These are phyloP conservation scores for Penicillium hesseltinei DNA, from an alignment of 2,329 filamentous ascomycete genomes.

Conservation along the genomic window DNA sequence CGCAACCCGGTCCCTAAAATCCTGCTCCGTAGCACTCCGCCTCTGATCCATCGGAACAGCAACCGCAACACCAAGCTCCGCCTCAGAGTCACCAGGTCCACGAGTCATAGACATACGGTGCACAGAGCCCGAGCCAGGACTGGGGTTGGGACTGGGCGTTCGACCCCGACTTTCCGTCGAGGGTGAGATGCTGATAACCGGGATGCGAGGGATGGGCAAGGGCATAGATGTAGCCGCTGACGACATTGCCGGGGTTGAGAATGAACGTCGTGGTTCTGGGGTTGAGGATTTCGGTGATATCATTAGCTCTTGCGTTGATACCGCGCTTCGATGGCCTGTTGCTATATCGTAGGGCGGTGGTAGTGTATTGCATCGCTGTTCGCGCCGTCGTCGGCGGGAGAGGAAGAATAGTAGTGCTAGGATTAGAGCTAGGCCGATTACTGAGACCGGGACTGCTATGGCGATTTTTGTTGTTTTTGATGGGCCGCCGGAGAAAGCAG, in stretches of 20 bases:
- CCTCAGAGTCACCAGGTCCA: constrained; percentile 2
- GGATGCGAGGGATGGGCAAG: background rate
- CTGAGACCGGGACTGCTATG: constrained; percentile 35
- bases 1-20: constrained; percentile 1
- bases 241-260: background rate
- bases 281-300: background rate
- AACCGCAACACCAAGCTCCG: constrained; percentile 13
- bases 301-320: constrained; percentile 18
- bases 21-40: constrained; percentile 11
- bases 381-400: constrained; percentile 21
- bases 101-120: background rate
- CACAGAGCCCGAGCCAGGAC: background rate
- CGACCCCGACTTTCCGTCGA: background rate
- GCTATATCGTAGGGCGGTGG: constrained; percentile 10
- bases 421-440: constrained; percentile 29
- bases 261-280: background rate
- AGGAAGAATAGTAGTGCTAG: constrained; percentile 28
- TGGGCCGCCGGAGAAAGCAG: constrained; percentile 6
- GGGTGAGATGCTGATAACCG: constrained; percentile 9
- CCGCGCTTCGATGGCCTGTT: constrained; percentile 4
- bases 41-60: constrained; percentile 14
- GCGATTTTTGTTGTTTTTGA: constrained; percentile 30
- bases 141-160: background rate
- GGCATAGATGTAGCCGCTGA: background rate
- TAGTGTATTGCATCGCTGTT: constrained; percentile 3